Conservation (phyloP, 129 eudicot species). For the Ambrosia trifida region DNA sequence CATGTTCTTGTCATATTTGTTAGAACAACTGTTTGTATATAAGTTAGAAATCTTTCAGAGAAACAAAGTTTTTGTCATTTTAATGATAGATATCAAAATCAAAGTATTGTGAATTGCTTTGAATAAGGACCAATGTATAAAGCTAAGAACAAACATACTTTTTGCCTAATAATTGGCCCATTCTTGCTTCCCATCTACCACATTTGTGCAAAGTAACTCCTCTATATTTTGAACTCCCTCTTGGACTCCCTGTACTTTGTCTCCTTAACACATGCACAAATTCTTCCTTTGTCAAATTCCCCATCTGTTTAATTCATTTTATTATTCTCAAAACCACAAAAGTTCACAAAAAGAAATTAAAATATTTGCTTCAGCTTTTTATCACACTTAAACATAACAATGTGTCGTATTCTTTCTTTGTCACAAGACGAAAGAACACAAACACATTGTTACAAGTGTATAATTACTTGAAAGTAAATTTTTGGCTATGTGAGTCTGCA, state of each 20-base stretch:
- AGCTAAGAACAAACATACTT: slow-evolving; percentile 47
- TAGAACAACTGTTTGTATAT: not conserved
- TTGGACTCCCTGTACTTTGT: slow-evolving; percentile 96
- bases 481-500: not conserved
- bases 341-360: not conserved
- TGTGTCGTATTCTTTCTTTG: not conserved
- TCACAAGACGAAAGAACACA: not conserved
- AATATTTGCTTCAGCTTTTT: not conserved
- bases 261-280: slow-evolving; percentile 97
- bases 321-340: slow-evolving; percentile 11
- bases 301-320: slow-evolving; percentile 57
- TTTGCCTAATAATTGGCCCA: slow-evolving; percentile 99
- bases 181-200: slow-evolving; percentile 99
- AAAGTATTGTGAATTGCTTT: not conserved
- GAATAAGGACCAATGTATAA: not conserved
- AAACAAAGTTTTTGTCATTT: not conserved
- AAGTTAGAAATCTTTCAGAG: not conserved
- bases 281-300: slow-evolving; percentile 87
- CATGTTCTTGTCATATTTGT: not conserved
- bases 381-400: not conserved
- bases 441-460: slow-evolving; percentile 4
- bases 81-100: not conserved
- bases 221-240: slow-evolving; percentile 95
- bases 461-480: not conserved
- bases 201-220: slow-evolving; percentile 97